Conservation (phyloP, 148 eudicot species). For the Rheum nobile region DNA sequence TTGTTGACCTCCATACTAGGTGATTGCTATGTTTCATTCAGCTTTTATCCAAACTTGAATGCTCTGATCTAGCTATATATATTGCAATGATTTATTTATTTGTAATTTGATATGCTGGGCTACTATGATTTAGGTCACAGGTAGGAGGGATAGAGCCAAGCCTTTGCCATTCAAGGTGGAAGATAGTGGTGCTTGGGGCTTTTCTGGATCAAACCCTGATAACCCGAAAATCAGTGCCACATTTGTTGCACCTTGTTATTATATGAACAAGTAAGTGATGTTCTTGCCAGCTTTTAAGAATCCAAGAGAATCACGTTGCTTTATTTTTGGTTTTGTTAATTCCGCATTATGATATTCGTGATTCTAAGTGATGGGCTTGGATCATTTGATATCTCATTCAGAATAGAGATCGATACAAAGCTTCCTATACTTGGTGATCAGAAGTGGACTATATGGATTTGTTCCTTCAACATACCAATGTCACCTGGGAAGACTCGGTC, state of each 20-base stretch:
- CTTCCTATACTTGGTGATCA: slow-evolving; percentile 89
- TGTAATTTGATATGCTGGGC: background rate
- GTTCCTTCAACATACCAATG: slow-evolving; percentile 98
- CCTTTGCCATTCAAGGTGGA: slow-evolving; percentile 91
- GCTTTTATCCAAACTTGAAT: background rate
- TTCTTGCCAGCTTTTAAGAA: background rate
- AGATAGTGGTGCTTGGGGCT: slow-evolving; percentile 78
- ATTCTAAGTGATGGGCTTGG: background rate
- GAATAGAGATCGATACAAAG: slow-evolving; percentile 82
- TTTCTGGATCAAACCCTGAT: slow-evolving; percentile 75
- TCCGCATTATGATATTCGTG: background rate
- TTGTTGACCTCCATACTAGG: background rate
- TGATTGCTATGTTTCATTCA: background rate
- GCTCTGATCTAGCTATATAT: background rate
- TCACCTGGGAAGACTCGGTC: slow-evolving; percentile 99
- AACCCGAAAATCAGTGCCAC: slow-evolving; percentile 78
- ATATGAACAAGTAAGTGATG: slow-evolving; percentile 60
- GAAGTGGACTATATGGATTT: slow-evolving; percentile 98
- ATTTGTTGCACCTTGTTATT: slow-evolving; percentile 91
- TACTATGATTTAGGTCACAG: slow-evolving; percentile 60
- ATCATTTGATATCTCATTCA: slow-evolving; percentile 13
- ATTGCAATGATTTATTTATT: background rate
- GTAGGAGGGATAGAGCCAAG: slow-evolving; percentile 96
- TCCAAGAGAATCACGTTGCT: background rate
- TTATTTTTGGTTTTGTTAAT: background rate